These are phyloP conservation scores for Botrytis deweyae DNA, from an alignment of 2,329 filamentous ascomycete species.

Conservation along the genomic window DNA sequence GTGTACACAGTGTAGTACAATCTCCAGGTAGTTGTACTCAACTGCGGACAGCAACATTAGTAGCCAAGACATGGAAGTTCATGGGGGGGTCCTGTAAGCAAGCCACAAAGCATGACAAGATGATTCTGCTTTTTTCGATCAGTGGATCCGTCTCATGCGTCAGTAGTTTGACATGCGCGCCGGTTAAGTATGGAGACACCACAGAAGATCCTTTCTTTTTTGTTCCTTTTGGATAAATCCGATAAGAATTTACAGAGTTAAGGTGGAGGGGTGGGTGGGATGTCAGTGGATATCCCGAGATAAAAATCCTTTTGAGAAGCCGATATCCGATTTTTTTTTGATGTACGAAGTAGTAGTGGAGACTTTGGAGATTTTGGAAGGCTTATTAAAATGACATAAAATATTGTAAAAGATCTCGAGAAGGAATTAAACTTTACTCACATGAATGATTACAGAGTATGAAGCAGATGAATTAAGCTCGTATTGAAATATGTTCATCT, in stretches of 20 bases:
- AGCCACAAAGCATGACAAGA: slow-evolving; percentile 10
- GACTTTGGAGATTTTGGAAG: background rate
- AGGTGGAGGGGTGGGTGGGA: background rate
- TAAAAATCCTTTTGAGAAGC: background rate
- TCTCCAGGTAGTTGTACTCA: background rate
- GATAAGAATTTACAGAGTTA: background rate
- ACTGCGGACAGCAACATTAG: background rate
- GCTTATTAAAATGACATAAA: background rate
- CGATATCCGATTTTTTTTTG: slow-evolving; percentile 8
- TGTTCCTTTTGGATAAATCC: background rate
- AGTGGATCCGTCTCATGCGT: slow-evolving; percentile 15
- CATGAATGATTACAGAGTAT: background rate
- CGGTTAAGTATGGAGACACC: slow-evolving; percentile 14
- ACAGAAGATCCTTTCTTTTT: slow-evolving; percentile 1
- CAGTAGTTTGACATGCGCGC: slow-evolving; percentile 10
- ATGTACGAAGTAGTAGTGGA: background rate
- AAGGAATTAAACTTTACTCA: background rate
- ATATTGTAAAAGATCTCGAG: background rate
- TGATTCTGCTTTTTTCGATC: slow-evolving; percentile 11
- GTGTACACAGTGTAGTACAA: background rate
- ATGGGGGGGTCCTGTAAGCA: slow-evolving; percentile 1
- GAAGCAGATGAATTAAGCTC: background rate
- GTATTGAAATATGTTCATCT: background rate
- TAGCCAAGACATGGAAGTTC: background rate
- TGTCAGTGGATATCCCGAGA: slow-evolving; percentile 7